Evolutionary conservation across 495 filamentous ascomycete genomes (phyloP).

Genomic region (Lentithecium fluviatile): DNA sequence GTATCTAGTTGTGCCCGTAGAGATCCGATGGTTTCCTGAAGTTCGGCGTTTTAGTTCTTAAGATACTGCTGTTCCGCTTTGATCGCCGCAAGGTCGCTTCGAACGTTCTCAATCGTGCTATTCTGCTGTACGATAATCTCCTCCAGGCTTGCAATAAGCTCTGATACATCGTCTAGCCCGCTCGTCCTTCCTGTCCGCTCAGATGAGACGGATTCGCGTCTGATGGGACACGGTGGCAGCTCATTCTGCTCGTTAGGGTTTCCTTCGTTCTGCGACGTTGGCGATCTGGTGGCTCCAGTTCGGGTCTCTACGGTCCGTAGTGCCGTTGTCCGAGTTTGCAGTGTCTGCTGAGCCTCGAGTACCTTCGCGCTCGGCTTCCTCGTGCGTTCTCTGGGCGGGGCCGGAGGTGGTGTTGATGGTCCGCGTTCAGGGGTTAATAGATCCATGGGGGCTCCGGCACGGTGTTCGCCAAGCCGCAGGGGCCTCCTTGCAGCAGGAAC

Average conservation of each 20-base stretch:
- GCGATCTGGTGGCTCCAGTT: constrained; percentile 8
- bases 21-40: background rate
- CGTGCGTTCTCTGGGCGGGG: constrained; percentile 5
- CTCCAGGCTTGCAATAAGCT: constrained; percentile 2
- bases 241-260: constrained; percentile 6
- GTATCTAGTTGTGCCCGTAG: constrained; percentile 2
- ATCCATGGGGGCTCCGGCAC: too few species aligned
- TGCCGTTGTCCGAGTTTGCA: constrained; percentile 11
- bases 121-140: constrained; percentile 21
- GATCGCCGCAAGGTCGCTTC: background rate
- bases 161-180: background rate
- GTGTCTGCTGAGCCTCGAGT: constrained; percentile 4
- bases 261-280: background rate
- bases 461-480: too few species aligned
- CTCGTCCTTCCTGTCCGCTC: background rate
- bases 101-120: constrained; percentile 17
- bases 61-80: too few species aligned
- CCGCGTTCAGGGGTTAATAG: too few species aligned
- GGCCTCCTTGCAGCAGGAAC: too few species aligned
- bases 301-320: constrained; percentile 6
- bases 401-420: constrained; percentile 14
- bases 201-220: constrained; percentile 1
- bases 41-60: constrained; percentile 6
- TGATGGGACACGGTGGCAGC: constrained; percentile 5
- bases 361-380: constrained; percentile 21